Evolutionary conservation across 2,329 filamentous ascomycete species (phyloP).

Genomic region (Alternaria incomplexa): DNA sequence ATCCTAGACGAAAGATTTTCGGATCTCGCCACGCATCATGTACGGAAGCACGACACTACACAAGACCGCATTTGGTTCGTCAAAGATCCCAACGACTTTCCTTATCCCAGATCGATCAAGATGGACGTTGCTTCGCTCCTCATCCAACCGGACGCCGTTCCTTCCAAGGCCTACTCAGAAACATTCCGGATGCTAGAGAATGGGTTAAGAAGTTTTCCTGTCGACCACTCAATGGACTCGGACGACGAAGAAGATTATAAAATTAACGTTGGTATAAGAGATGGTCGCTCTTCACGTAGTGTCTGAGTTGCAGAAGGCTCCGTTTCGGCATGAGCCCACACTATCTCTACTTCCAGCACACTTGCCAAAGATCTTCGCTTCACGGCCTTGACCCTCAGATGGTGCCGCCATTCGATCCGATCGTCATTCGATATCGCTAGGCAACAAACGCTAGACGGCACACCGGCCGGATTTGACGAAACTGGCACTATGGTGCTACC

Average conservation of each 20-base stretch:
- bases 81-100: constrained; percentile 15
- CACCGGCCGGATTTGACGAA: neutral
- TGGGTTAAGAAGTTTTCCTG: constrained; percentile 26
- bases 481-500: neutral
- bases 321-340: neutral
- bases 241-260: constrained; percentile 6
- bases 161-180: constrained; percentile 35
- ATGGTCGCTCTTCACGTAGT: neutral
- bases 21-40: constrained; percentile 13
- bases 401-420: neutral
- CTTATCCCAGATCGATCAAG: constrained; percentile 20
- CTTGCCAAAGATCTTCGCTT: neutral
- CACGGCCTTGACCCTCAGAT: neutral
- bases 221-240: neutral
- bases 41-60: constrained; percentile 7
- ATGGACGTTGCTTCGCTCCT: constrained; percentile 30
- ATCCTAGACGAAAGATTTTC: constrained; percentile 42
- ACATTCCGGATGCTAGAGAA: constrained; percentile 38
- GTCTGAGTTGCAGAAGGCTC: neutral
- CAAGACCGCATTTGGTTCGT: constrained; percentile 29
- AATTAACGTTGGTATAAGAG: neutral
- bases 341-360: neutral
- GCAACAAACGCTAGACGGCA: neutral
- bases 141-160: constrained; percentile 38
- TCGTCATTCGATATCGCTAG: neutral